These are phyloP conservation scores for Collybia sordida DNA, from an alignment of 768 basidiomycete species.

Conservation along the genomic window DNA sequence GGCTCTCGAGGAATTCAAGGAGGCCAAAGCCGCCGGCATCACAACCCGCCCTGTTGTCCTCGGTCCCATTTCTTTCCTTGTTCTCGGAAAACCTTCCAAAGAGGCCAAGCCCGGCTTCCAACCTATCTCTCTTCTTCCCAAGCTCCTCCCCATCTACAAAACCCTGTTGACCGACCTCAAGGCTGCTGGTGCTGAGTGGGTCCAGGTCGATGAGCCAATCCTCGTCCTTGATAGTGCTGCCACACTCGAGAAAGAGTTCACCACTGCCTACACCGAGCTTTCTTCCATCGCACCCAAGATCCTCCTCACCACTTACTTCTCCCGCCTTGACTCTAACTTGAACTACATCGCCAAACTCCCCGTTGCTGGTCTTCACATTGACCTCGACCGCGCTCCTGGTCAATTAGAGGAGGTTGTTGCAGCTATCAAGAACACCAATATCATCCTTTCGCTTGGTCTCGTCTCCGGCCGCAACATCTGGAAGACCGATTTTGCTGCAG, in stretches of 20 bases:
- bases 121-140: constrained; percentile 86
- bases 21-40: constrained; percentile 89
- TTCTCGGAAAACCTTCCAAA: constrained; percentile 88
- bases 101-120: constrained; percentile 83
- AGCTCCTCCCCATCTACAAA: constrained; percentile 89
- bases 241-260: constrained; percentile 76
- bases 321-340: constrained; percentile 92
- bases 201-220: constrained; percentile 96
- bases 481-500: constrained; percentile 91
- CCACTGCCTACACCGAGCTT: constrained; percentile 79
- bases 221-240: constrained; percentile 89
- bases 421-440: constrained; percentile 79
- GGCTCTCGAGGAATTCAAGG: constrained; percentile 89
- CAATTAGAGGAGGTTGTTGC: constrained; percentile 83
- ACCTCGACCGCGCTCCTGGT: constrained; percentile 88
- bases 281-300: constrained; percentile 85
- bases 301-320: constrained; percentile 93
- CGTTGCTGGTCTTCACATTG: constrained; percentile 91
- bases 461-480: constrained; percentile 99
- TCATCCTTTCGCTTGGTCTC: constrained; percentile 88
- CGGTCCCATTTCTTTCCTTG: constrained; percentile 94
- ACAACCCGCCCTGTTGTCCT: constrained; percentile 93
- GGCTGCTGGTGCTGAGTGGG: constrained; percentile 89
- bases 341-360: constrained; percentile 90
- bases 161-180: constrained; percentile 89